phyloP scores from a whole-genome alignment of 2,329 filamentous ascomycete genomes.

The Ilyonectria mors-panacis region DNA sequence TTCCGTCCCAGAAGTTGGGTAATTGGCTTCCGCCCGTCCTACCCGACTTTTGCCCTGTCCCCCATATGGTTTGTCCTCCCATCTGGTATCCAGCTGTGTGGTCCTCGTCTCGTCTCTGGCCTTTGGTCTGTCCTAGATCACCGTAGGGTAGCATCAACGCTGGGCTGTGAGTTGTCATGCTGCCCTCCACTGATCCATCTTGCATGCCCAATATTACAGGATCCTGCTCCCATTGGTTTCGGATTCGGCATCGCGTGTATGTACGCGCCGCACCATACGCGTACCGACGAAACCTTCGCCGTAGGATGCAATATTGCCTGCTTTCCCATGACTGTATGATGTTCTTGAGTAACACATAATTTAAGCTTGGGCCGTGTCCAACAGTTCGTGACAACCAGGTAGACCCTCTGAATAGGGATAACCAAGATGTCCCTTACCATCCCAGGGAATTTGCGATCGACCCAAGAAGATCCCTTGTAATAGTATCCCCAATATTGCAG shows the following conservation, averaged over 20 bases:
- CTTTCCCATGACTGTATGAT: background rate
- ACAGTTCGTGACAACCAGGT: background rate
- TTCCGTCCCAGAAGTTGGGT: conserved; percentile 1
- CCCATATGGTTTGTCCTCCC: background rate
- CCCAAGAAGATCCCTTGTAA: background rate
- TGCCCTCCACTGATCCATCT: background rate
- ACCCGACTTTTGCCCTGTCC: background rate
- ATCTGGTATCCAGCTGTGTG: background rate
- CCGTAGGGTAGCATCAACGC: background rate
- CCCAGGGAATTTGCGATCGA: background rate
- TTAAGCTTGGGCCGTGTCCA: background rate
- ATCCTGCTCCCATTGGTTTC: background rate
- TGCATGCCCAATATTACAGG: background rate
- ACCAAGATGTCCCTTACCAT: background rate
- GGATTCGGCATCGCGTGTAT: background rate
- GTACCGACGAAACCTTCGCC: background rate
- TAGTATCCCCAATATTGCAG: background rate
- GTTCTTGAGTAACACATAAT: background rate
- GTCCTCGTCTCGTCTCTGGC: background rate
- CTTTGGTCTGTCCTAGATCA: background rate
- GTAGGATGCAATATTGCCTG: background rate
- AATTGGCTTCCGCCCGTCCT: background rate
- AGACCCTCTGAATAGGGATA: background rate
- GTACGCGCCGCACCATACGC: background rate
- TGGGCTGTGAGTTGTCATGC: background rate